Conservation (phyloP, 2,329 filamentous ascomycete genomes). For the Penicillium janthinellum region DNA sequence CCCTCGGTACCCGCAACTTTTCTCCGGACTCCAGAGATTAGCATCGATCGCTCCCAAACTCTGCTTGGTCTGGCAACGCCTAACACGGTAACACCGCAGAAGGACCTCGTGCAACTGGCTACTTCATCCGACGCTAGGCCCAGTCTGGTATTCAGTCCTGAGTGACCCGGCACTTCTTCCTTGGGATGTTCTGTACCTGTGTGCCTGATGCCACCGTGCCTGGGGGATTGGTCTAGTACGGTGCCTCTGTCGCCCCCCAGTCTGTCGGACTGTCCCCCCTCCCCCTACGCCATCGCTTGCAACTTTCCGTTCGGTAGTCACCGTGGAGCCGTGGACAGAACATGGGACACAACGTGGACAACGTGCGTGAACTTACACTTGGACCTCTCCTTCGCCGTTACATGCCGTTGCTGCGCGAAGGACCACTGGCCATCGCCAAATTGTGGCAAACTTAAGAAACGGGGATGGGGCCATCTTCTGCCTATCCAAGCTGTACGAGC, state of each 20-base stretch:
- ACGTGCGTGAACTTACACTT: conserved; percentile 19
- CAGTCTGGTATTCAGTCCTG: conserved; percentile 8
- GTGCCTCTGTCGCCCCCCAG: neutral
- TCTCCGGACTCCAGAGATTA: conserved; percentile 13
- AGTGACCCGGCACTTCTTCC: neutral
- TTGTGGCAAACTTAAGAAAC: conserved; percentile 15
- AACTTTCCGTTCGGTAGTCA: conserved; percentile 3
- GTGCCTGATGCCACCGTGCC: neutral
- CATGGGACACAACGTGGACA: conserved; percentile 6
- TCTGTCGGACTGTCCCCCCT: neutral
- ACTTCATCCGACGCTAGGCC: conserved; percentile 15
- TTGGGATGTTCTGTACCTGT: neutral
- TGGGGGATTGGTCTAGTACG: neutral
- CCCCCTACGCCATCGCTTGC: neutral
- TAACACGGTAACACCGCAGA: neutral
- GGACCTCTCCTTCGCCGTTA: conserved; percentile 6
- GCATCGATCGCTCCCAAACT: conserved; percentile 5
- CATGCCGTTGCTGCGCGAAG: neutral
- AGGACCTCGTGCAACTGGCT: conserved; percentile 6
- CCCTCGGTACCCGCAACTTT: conserved; percentile 15
- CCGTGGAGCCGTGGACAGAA: neutral
- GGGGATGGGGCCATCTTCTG: conserved; percentile 18
- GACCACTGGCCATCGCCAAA: conserved; percentile 1
- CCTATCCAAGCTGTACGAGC: conserved; percentile 4
- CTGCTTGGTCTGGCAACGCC: neutral